Evolutionary conservation across 23 red algal species (phyloP).

Genomic region (Cyanidiococcus yangmingshanensis): DNA sequence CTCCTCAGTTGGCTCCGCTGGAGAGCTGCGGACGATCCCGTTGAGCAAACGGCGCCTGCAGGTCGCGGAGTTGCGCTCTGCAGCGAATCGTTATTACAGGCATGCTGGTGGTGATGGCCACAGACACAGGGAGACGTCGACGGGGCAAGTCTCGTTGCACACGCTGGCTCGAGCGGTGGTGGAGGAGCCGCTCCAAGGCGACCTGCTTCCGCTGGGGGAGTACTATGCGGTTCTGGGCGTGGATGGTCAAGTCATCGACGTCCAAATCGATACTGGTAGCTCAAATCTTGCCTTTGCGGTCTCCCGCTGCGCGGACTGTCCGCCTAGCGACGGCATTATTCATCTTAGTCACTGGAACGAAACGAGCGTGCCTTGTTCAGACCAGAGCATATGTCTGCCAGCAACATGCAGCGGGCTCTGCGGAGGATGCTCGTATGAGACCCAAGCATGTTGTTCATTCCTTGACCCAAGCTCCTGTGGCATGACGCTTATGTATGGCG

Average conservation of each 20-base stretch:
- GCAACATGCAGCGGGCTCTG: conserved; percentile 54
- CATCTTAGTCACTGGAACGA: conserved; percentile 32
- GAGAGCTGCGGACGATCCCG: too few species aligned
- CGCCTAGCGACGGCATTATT: conserved; percentile 68
- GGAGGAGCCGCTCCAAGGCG: conserved; percentile 53
- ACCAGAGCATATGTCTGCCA: conserved; percentile 42
- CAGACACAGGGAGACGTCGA: too few species aligned
- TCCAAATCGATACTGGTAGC: conserved; percentile 87
- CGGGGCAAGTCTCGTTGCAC: background rate
- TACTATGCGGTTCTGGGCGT: conserved; percentile 75
- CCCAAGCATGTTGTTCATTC: conserved; percentile 57
- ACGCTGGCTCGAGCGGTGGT: conserved; percentile 25
- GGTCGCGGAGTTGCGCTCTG: background rate
- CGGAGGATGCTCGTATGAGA: conserved; percentile 38
- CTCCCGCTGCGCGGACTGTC: conserved; percentile 52
- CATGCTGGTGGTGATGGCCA: too few species aligned
- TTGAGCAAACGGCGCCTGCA: background rate
- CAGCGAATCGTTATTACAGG: too few species aligned
- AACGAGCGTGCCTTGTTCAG: conserved; percentile 40
- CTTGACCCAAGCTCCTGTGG: conserved; percentile 53
- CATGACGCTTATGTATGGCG: conserved; percentile 74
- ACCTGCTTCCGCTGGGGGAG: conserved; percentile 70
- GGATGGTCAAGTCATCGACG: conserved; percentile 68
- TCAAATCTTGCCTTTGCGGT: conserved; percentile 70
- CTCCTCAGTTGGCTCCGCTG: too few species aligned